Conservation (phyloP, 805 yeast genomes). For the Pichia insulana region DNA sequence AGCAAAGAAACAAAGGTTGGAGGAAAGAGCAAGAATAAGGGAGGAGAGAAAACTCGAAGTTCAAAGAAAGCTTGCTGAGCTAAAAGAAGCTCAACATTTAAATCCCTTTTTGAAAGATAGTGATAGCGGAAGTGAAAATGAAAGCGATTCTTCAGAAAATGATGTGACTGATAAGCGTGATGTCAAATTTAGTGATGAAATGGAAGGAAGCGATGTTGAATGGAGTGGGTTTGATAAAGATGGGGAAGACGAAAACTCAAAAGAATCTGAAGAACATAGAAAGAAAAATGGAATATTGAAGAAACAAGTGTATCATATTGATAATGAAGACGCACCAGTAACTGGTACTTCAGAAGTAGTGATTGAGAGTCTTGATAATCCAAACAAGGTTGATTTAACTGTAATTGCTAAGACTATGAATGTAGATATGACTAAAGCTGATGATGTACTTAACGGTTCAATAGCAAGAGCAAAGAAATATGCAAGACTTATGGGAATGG, state of each 20-base stretch:
- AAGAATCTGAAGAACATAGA: conserved; percentile 13
- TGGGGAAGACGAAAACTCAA: conserved; percentile 1
- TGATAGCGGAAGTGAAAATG: conserved; percentile 20
- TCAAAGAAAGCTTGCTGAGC: conserved; percentile 51
- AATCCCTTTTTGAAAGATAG: conserved; percentile 10
- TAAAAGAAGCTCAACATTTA: conserved; percentile 30
- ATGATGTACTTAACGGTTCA: conserved; percentile 63
- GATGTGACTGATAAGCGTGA: conserved; percentile 14
- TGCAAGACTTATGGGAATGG: conserved; percentile 56
- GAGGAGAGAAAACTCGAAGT: conserved; percentile 64
- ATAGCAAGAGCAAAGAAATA: conserved; percentile 75
- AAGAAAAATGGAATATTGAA: conserved; percentile 34
- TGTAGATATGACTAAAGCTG: conserved; percentile 62
- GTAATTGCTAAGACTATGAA: conserved; percentile 51
- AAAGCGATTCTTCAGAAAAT: conserved; percentile 7
- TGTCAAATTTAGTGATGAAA: conserved; percentile 15
- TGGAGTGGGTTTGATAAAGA: conserved; percentile 36
- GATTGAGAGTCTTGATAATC: conserved; percentile 48
- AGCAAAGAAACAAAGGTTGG: conserved; percentile 61
- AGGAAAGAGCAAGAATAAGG: conserved; percentile 62
- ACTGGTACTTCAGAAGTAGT: conserved; percentile 41
- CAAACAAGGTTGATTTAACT: conserved; percentile 29
- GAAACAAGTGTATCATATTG: conserved; percentile 33
- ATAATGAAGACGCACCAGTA: conserved; percentile 31
- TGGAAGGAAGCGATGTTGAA: conserved; percentile 20